Evolutionary conservation across 257 asterid species (phyloP), one percentile per base, ranked within the genome.

Genomic region (Hygrophila difformis): DNA sequence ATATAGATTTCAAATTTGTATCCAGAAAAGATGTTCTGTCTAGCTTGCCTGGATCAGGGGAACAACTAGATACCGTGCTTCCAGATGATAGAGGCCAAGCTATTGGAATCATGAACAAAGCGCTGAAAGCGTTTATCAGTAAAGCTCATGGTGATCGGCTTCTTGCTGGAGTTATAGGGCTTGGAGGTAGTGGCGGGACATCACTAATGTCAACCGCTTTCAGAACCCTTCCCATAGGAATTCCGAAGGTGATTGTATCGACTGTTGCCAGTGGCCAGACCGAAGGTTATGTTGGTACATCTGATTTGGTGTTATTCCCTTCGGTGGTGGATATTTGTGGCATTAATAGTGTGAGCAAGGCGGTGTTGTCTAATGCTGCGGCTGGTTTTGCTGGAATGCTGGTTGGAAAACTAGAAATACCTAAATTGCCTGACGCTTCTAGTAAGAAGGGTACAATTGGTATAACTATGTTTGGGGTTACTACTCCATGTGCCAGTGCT

Each of bases 141-240:
- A 73, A 58, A 60, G 73, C 70, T 60, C 67, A 61, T 19, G 62
- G 35, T 38, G 71, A 75, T 44, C 23, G 64, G 45, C 46, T 42
- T 47, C 70, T 82, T 39, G 83, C 77, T 61, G 98, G 98, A 49
- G 93, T 79, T 29, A 55, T 85, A 18, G 98, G 98, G 48, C 80
- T 89, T 10, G 98, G 98, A 40, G 98, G 94, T 18, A 89, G 94
- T 60, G 96, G 96, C 63, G 98, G 98, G 55, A 89, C 98, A 10
- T 85, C 98, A 39, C 54, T 89, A 63, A 55, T 85, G 52, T 61
- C 97, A 6, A 75, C 94, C n/a, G 81, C 86, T 55, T 89, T 89
- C 62, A 68, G 83, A 46, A 69, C 80, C 16, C 87, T 89, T 46
- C 94, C 97, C 5, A 74, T 89, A 66, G 96, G 98, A 18, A 39